Conservation (phyloP, 2,329 filamentous ascomycete genomes). For the Claviceps pazoutovae region DNA sequence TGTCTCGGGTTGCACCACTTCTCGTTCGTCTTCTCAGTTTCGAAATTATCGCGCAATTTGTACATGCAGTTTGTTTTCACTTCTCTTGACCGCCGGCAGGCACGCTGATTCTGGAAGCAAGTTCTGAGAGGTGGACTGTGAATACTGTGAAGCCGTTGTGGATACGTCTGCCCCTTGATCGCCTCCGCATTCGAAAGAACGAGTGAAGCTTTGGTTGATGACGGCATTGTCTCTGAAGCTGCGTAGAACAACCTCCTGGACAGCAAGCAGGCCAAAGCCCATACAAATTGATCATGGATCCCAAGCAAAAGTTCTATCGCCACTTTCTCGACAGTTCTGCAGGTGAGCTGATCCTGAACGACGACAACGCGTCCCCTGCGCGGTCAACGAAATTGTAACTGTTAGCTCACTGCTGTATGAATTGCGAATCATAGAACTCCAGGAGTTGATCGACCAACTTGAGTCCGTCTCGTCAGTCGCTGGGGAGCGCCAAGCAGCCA, state of each 20-base stretch:
- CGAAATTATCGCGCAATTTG: no score
- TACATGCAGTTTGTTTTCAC: no score
- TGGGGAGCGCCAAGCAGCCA: slow-evolving; percentile 66
- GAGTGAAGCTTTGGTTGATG: not conserved
- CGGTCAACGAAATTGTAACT: not conserved
- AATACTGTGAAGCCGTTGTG: no score
- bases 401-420: not conserved
- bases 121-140: no score
- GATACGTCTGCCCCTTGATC: no score
- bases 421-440: slow-evolving; percentile 42
- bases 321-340: slow-evolving; percentile 67
- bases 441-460: slow-evolving; percentile 61
- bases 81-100: no score
- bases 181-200: no score
- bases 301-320: slow-evolving; percentile 69
- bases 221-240: not conserved
- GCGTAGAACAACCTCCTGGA: not conserved
- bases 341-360: slow-evolving; percentile 34
- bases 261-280: not conserved
- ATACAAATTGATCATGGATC: slow-evolving; percentile 16
- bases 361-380: not conserved
- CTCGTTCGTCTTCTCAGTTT: no score
- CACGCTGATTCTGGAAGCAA: no score
- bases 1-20: not conserved
- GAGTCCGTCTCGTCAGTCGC: slow-evolving; percentile 44